Base-by-base conservation (phyloP, 2,329 filamentous ascomycete genomes). In the Hypoxylon sp. region DNA sequence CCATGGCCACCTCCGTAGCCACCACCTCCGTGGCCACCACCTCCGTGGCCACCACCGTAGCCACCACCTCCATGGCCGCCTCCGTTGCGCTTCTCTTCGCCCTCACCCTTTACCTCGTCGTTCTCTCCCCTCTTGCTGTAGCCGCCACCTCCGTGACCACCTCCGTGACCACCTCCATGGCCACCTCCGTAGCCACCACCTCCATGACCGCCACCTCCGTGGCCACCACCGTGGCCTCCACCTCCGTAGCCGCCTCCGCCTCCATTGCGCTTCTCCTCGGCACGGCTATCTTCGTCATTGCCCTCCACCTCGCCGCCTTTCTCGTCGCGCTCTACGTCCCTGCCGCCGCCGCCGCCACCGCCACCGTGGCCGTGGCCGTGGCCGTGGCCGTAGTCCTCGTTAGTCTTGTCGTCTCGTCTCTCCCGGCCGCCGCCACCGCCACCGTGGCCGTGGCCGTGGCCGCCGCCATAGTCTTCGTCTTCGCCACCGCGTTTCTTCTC, bases 171-270 rank as follows among this genome's bases (percentile, higher is more conserved):
- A n/a, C 65, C 65, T 3, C 62, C 56, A 30, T 65, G 30, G 10
- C 64, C 68, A 20, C 64, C 54, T 10, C 32, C 8, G 4, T 66
- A n/a, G 3, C 60, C 61, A n/a, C n/a, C n/a, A n/a, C n/a, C n/a
- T n/a, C n/a, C n/a, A n/a, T n/a, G n/a, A n/a, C n/a, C n/a, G n/a
- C n/a, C n/a, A n/a, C n/a, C n/a, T n/a, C n/a, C n/a, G n/a, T n/a
- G n/a, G n/a, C n/a, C n/a, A n/a, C n/a, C n/a, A n/a, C n/a, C n/a
- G n/a, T n/a, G n/a, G n/a, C n/a, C n/a, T n/a, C n/a, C n/a, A n/a
- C n/a, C n/a, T n/a, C n/a, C n/a, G n/a, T n/a, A n/a, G n/a, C n/a
- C n/a, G n/a, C n/a, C n/a, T n/a, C n/a, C n/a, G n/a, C n/a, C n/a
- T n/a, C n/a, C n/a, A n/a, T 62, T 49, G 48, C 61, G 59, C 8